A percentile compares a stretch with the other conserved stretches of the same genome.
phyloP scores from a whole-genome alignment of 192 early-diverging fungal species.

The Chytriomyces sp. region DNA sequence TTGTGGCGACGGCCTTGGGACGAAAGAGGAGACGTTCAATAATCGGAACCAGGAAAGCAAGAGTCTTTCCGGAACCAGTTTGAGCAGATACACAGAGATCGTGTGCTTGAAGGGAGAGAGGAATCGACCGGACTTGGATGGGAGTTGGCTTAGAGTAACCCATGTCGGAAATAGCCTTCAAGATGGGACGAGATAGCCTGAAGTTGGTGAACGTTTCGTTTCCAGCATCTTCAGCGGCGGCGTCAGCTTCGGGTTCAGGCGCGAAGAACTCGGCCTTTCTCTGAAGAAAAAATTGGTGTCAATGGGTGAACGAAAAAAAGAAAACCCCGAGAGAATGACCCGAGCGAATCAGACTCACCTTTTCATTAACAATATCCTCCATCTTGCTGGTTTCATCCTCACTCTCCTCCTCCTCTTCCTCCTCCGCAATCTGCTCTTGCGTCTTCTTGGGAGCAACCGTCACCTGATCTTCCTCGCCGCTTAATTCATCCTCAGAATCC shows the following conservation, averaged over 20 bases:
- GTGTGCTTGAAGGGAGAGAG: constrained; percentile 89
- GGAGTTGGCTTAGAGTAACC: constrained; percentile 91
- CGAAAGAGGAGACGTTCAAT: constrained; percentile 92
- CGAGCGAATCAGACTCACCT: constrained; percentile 15
- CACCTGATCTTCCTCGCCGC: constrained; percentile 23
- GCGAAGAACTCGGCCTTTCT: constrained; percentile 56
- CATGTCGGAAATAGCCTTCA: constrained; percentile 86
- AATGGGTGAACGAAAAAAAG: not conserved
- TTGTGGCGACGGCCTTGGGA: constrained; percentile 74
- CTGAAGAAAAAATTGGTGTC: constrained; percentile 6
- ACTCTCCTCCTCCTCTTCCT: not conserved
- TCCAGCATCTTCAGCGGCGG: not conserved
- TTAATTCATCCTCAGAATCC: constrained; percentile 13
- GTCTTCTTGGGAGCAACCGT: constrained; percentile 23
- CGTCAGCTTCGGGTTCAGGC: constrained; percentile 28
- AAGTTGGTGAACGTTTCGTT: constrained; percentile 85
- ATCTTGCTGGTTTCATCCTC: constrained; percentile 16
- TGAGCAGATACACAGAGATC: constrained; percentile 98
- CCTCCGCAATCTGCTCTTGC: not conserved
- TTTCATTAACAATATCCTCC: constrained; percentile 30
- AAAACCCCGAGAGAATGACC: not conserved
- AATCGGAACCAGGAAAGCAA: constrained; percentile 93
- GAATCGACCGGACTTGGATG: constrained; percentile 92
- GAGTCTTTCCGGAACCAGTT: constrained; percentile 98
- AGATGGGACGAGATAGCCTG: constrained; percentile 92